Evolutionary conservation across 805 yeast genomes (phyloP), one percentile per base, ranked within the genome.

Genomic region (Helenozyma rhizophorensis): DNA sequence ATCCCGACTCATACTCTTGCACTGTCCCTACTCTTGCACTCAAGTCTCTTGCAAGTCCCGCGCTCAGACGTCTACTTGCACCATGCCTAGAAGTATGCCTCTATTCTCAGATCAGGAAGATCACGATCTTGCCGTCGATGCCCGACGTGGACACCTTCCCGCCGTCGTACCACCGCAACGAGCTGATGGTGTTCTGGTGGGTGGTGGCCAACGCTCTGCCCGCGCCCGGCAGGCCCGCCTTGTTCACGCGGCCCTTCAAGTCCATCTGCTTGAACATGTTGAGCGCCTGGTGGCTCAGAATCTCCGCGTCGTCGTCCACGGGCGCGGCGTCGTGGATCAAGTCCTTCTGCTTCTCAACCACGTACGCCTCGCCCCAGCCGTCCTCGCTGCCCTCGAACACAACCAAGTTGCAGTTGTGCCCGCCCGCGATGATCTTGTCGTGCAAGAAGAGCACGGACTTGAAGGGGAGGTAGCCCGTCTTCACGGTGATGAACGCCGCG

Each of bases 241-340:
- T 65, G 49, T 65, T 68, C 32, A 76, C 76, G 36, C 84, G 75
- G 39, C 99, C 99, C 70, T 88, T 93, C 58, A 90, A 74, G 63
- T 93, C 99, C 73, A 93, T 68, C 60, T 90, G 96, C 61, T 86
- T 80, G 68, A 93, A 93, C 89, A 90, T 87, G 65, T 84, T 83
- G 58, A 93, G 74, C 6, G 94, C 94, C 43, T 81, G 76, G 43
- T 83, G 84, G 42, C 84, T 82, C 33, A 73, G 72, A 36, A 71
- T 74, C 34, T 76, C 85, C 28, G 69, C 76, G 26, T 69, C 77
- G 26, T 65, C 72, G 10, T 65, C 43, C 14, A 25, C 21, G n/a
- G 44, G 51, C n/a, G 62, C 52, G 23, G 65, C 76, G 47, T 78
- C 88, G 30, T 58, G 60, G 28, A 55, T 58, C 47, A 58, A 54